Evolutionary conservation across 305 asterid genomes (phyloP), one percentile per base, ranked within the genome.

Genomic region (Plantago rigida): DNA sequence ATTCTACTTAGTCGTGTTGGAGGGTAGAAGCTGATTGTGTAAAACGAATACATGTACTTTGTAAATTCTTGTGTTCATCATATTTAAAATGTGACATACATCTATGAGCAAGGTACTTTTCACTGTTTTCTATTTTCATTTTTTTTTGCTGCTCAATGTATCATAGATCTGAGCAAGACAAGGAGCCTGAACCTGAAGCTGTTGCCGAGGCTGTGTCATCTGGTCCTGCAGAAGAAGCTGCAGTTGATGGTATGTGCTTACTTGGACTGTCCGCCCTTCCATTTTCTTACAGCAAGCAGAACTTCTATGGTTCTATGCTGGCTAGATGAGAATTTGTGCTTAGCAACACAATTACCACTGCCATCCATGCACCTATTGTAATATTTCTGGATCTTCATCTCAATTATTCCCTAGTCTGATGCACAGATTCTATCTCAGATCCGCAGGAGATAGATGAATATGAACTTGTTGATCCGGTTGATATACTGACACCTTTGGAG

Each of bases 381-480:
- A 42, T 68, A 56, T 41, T 12, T 47, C 64, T 64, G 66, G 42
- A 63, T 64, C 59, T 24, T 46, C 13, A 51, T 22, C 64, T 49
- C 51, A 55, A 12, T 55, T 22, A 50, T 67, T 57, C 69, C 48
- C 70, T 75, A 56, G 59, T 60, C 74, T 76, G 70, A 73, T 65
- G 51, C 71, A 62, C 56, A 29, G 53, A 58, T 71, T 84, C 56
- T 68, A 61, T 59, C 56, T 70, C 94, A 93, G 99, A 69, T 81
- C 89, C 91, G 47, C 96, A 79, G 82, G 99, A 85, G 82, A 79
- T 93, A 71, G 99, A 93, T 80, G 97, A 89, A 74, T 93, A 87
- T 45, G 99, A 93, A 56, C 96, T 93, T 76, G 94, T 85, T 70
- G 97, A 89, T 84, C 99, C 97, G 51, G 93, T 93, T 76, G 99